Conservation (phyloP, 768 basidiomycete species). For the Tulasnella sp. region DNA sequence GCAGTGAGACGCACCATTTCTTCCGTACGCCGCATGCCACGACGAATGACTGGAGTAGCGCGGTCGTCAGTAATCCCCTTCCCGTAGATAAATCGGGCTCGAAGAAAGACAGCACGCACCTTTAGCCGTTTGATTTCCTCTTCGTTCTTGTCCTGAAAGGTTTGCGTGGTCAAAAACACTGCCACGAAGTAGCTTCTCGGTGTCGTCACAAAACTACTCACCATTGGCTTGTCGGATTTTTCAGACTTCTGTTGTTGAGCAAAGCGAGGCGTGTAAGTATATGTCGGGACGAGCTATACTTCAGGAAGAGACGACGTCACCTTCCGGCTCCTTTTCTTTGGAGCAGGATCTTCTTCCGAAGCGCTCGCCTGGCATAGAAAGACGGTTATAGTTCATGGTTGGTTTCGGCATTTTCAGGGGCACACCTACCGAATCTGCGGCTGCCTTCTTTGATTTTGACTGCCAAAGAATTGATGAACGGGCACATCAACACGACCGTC, state of each 20-base stretch:
- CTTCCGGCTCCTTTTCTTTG: neutral
- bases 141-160: constrained; percentile 47
- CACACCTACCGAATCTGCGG: neutral
- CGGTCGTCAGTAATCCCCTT: too few relatives aligned
- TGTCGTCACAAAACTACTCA: neutral
- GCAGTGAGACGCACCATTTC: constrained; percentile 44
- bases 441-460: neutral
- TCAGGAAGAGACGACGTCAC: neutral
- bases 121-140: constrained; percentile 69
- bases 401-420: neutral
- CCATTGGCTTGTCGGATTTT: constrained; percentile 8
- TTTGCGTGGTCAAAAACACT: neutral
- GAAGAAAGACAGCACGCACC: constrained; percentile 33
- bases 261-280: neutral
- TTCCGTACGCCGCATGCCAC: constrained; percentile 70
- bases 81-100: too few relatives aligned
- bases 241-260: constrained; percentile 28
- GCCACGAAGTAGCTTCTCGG: neutral
- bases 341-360: constrained; percentile 35
- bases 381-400: neutral
- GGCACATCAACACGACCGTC: neutral
- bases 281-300: neutral
- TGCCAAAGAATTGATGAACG: neutral
- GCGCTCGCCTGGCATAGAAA: neutral
- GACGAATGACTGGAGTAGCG: constrained; percentile 55